Percentiles rank a stretch among this genome's conserved stretches.
These are phyloP conservation scores for Cudoniella acicularis DNA, from an alignment of 495 filamentous ascomycete genomes.

Conservation along the genomic window DNA sequence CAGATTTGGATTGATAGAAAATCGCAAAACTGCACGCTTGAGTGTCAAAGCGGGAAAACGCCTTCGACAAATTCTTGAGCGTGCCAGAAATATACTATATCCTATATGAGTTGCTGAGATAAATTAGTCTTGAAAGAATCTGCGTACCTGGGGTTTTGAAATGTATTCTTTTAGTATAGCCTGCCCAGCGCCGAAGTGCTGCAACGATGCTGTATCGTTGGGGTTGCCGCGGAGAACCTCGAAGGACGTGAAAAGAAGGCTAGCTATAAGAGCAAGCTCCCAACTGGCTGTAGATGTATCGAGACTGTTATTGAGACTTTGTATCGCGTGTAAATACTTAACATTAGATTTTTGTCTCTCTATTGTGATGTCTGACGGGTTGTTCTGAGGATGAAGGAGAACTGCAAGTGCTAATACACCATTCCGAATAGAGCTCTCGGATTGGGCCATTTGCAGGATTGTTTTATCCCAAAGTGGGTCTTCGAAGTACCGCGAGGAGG, in stretches of 20 bases:
- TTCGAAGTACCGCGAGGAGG: not conserved
- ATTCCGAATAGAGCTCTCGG: not conserved
- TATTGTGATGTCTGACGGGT: not conserved
- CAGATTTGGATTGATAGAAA: not conserved
- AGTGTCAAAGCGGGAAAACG: not conserved
- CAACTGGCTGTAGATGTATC: not conserved
- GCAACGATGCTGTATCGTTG: not conserved
- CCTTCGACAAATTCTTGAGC: not conserved
- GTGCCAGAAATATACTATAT: not conserved
- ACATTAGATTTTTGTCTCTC: not conserved
- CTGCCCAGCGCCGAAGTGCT: not conserved
- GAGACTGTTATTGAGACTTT: not conserved
- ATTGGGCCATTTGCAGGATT: not conserved
- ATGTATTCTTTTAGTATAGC: not conserved
- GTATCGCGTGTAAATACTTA: not conserved
- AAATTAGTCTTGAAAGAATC: not conserved
- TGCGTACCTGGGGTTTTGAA: not conserved
- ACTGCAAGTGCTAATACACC: not conserved
- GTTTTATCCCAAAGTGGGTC: not conserved
- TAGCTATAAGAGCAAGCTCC: not conserved
- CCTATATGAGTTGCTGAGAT: not conserved
- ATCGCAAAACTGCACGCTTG: not conserved
- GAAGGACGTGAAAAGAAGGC: not conserved
- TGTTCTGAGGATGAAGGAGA: not conserved
- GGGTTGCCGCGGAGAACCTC: not conserved